Evolutionary conservation across 2,329 filamentous ascomycete genomes (phyloP).

Genomic region (Epichloe elymi): DNA sequence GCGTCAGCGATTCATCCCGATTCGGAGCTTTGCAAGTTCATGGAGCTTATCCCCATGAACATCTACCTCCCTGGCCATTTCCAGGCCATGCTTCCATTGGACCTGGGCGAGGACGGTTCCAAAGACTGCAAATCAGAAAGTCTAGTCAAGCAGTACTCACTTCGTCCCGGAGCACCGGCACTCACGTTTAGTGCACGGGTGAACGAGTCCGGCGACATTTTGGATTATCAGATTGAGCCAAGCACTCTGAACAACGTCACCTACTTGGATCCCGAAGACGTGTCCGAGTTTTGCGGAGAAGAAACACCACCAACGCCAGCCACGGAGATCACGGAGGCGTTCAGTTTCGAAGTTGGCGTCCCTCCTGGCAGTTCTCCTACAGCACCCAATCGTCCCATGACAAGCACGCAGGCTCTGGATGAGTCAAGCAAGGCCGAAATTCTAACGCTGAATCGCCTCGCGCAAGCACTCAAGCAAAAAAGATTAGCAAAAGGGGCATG

Average conservation of each 20-base stretch:
- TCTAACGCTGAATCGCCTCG: slow-evolving; percentile 32
- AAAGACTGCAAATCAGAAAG: slow-evolving; percentile 21
- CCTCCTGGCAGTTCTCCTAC: slow-evolving; percentile 6
- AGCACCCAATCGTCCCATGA: slow-evolving; percentile 29
- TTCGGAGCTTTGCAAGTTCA: slow-evolving; percentile 44
- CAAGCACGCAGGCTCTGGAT: slow-evolving; percentile 27
- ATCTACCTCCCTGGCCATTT: slow-evolving; percentile 46
- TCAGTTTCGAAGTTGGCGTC: slow-evolving; percentile 18
- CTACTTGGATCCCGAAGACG: slow-evolving; percentile 40
- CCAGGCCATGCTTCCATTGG: slow-evolving; percentile 41
- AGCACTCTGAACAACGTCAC: slow-evolving; percentile 41
- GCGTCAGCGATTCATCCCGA: slow-evolving; percentile 53
- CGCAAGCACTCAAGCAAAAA: slow-evolving; percentile 28
- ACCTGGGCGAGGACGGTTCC: slow-evolving; percentile 16
- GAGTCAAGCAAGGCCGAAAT: slow-evolving; percentile 31
- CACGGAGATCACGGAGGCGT: slow-evolving; percentile 4
- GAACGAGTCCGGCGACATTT: slow-evolving; percentile 35
- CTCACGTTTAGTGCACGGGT: slow-evolving; percentile 51
- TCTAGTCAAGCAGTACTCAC: slow-evolving; percentile 39
- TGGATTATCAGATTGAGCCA: slow-evolving; percentile 41
- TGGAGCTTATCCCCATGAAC: slow-evolving; percentile 46
- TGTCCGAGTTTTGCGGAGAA: slow-evolving; percentile 31
- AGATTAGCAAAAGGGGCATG: slow-evolving; percentile 35
- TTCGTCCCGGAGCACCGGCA: slow-evolving; percentile 36
- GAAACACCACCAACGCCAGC: slow-evolving; percentile 9